Evolutionary conservation across 2,329 filamentous ascomycete species (phyloP).

Genomic region (Arthrobotrys sinensis): DNA sequence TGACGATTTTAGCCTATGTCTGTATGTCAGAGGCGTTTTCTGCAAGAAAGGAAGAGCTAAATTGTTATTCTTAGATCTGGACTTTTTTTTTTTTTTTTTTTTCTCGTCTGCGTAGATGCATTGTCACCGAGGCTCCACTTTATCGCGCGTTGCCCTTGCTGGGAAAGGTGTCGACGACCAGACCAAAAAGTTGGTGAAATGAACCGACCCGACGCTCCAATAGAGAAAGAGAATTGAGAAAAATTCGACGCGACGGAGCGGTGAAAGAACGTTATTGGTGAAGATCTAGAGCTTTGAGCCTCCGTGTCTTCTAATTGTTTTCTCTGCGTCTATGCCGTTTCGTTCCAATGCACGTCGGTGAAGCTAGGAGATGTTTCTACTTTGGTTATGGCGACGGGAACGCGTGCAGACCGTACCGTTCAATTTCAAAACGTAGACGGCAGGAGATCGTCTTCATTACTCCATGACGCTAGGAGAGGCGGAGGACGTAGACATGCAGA

Average conservation of each 20-base stretch:
- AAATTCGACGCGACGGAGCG: conserved; percentile 42
- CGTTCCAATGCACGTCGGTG: conserved; percentile 14
- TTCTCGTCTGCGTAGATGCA: conserved; percentile 17
- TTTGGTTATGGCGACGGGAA: conserved; percentile 32
- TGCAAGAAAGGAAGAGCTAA: conserved; percentile 22
- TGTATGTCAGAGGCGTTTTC: conserved; percentile 38
- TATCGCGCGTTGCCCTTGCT: conserved; percentile 57
- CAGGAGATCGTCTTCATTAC: conserved; percentile 7
- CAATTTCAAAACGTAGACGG: conserved; percentile 37
- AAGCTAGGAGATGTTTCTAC: conserved; percentile 33
- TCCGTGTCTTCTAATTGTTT: conserved; percentile 7
- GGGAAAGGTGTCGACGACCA: conserved; percentile 31
- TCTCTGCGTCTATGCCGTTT: conserved; percentile 31
- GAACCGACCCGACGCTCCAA: conserved; percentile 57
- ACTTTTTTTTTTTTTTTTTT: conserved; percentile 13
- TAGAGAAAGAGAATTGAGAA: conserved; percentile 47
- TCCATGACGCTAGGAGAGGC: conserved; percentile 1
- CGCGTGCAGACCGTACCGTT: conserved; percentile 3
- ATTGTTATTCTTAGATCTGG: conserved; percentile 53
- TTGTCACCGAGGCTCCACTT: conserved; percentile 25
- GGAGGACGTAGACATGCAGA: conserved; percentile 5
- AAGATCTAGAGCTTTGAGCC: conserved; percentile 42
- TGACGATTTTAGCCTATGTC: conserved; percentile 44
- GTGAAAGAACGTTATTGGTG: conserved; percentile 15
- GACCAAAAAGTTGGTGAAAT: conserved; percentile 48